Conservation (phyloP, 257 asterid genomes). For the Solanum sejunctum region DNA sequence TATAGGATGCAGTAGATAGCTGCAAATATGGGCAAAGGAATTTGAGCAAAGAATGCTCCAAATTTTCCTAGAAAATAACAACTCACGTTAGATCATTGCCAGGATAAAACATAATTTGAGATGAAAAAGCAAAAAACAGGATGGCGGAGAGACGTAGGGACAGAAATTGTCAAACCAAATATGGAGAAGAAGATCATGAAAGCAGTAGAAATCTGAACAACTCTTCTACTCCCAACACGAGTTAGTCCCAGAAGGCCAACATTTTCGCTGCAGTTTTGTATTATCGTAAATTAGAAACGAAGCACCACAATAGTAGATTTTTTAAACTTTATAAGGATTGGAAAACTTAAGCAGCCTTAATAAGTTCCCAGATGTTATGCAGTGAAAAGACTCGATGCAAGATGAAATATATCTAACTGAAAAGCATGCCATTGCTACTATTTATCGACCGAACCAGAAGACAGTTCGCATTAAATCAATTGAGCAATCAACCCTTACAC, state of each 20-base stretch:
- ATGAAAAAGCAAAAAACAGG: not conserved
- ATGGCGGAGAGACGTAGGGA: not conserved
- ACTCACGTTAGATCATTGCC: not conserved
- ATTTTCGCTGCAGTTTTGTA: constrained; percentile 56
- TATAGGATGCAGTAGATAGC: constrained; percentile 85
- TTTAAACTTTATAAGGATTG: too few relatives aligned
- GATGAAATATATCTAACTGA: not conserved
- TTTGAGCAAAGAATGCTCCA: constrained; percentile 92
- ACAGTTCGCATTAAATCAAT: not conserved
- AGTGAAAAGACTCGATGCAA: not conserved
- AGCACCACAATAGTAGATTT: not conserved
- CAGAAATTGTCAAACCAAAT: constrained; percentile 44
- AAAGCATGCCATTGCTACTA: not conserved
- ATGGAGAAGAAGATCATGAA: constrained; percentile 98
- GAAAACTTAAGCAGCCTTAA: not conserved
- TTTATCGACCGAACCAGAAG: not conserved
- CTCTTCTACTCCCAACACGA: constrained; percentile 98
- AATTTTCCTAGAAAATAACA: constrained; percentile 64
- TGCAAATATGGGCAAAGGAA: constrained; percentile 87
- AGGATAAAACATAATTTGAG: not conserved
- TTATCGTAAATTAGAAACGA: not conserved
- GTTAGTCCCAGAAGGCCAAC: constrained; percentile 96
- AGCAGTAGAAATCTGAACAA: constrained; percentile 77
- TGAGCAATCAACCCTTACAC: constrained; percentile 43
- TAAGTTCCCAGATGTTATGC: not conserved